Evolutionary conservation across 2,329 filamentous ascomycete species (phyloP), one percentile per base, ranked within the genome.

Genomic region (Aotearoamyces nothofagi): DNA sequence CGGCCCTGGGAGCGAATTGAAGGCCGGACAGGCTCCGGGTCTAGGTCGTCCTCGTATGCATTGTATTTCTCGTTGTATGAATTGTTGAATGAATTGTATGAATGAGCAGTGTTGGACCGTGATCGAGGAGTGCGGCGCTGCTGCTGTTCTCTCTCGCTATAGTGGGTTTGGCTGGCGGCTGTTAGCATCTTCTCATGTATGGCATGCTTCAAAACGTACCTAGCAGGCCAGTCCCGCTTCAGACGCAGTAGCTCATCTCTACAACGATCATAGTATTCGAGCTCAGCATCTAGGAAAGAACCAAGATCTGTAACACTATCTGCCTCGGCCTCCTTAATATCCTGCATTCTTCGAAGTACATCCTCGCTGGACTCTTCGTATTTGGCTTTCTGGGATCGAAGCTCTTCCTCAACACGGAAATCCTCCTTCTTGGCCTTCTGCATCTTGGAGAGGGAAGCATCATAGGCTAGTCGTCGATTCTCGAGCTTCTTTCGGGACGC

Each of bases 311-410:
- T 63, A 23, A 93, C 69, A 45, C 76, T 83, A 38, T 96, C 87
- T 24, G 63, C 65, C 54, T 96, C 87, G 13, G 82, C 70, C 45
- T 94, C 86, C 57, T 90, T 87, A 57, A 96, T 92, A 47, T 96
- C 87, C 54, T 92, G 73, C 90, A 96, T 96, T 31, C 87, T 70
- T 34, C 87, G 72, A 43, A 77, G 68, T 31, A 96, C 86, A 45
- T 96, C 87, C 47, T 96, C 87, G 47, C 70, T 90, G 10, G 82
- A 78, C 58, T 96, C 90, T 49, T 96, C 90, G 48, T 93, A 96
- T 56, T 96, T 96, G 44, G 82, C 80, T 53, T 92, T 92, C 51
- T 90, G 82, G 15, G 74, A 69, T 32, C 87, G 78, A 30, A 93
- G 68, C 54, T 96, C 87, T 50, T 96, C 87, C 53, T 96, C 90